A percentile compares a stretch with the other conserved stretches of the same genome.
Conservation (phyloP, 225 moss, liverwort and hornwort genomes). For the Bryoerythrophyllum caledonicum region DNA sequence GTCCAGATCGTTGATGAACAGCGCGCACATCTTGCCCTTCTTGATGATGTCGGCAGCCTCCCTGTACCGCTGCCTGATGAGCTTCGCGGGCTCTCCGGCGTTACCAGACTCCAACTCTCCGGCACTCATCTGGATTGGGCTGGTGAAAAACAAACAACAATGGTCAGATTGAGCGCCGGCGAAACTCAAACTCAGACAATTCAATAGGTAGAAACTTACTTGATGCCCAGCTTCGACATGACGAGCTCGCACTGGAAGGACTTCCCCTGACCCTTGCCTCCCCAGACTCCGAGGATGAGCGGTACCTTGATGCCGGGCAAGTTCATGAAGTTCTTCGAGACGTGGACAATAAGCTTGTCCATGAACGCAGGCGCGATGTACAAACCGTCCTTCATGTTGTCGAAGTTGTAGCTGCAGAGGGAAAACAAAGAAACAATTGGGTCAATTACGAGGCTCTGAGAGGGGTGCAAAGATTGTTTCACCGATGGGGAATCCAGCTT, state of each 20-base stretch:
- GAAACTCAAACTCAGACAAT: not conserved
- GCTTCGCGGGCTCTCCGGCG: constrained; percentile 95
- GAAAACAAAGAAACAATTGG: not conserved
- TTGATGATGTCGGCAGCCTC: constrained; percentile 89
- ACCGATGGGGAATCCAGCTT: not conserved
- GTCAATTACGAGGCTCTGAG: not conserved
- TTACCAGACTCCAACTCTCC: constrained; percentile 98
- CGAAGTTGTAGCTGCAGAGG: constrained; percentile 54
- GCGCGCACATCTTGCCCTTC: constrained; percentile 92
- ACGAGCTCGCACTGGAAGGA: constrained; percentile 92
- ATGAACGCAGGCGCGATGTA: constrained; percentile 97
- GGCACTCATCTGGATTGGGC: constrained; percentile 94
- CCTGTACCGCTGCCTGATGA: constrained; percentile 94
- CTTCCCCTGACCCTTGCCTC: constrained; percentile 98
- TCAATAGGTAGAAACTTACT: constrained; percentile 34
- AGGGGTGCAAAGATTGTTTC: not conserved
- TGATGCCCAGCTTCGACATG: constrained; percentile 87
- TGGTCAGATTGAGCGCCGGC: too few relatives aligned
- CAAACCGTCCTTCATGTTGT: constrained; percentile 77
- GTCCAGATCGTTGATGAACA: constrained; percentile 99
- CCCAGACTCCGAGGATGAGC: constrained; percentile 93
- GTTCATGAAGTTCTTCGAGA: constrained; percentile 89
- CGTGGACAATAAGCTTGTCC: constrained; percentile 85
- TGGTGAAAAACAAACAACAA: not conserved
- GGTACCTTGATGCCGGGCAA: constrained; percentile 90